Base-by-base conservation (phyloP, 192 early-diverging fungal genomes). In the Rhizophagus clarus region DNA sequence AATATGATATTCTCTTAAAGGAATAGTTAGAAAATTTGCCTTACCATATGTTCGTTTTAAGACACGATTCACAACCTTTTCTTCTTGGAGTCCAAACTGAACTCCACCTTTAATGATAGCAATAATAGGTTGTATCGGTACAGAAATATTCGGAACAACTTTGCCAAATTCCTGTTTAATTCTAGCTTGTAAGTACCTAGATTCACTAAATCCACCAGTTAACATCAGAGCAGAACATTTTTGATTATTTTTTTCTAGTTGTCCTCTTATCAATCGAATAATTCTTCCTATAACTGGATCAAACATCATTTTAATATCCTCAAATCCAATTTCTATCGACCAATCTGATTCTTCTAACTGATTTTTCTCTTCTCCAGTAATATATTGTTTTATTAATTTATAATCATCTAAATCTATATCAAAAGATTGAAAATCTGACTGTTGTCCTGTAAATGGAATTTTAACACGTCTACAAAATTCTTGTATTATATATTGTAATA, bases 231-330 rank as follows among this genome's bases (percentile, higher is more conserved):
- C 87, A 10, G 87, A 84, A 17, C 87, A 79, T 12, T 79, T 71
- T 29, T 45, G 66, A 29, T 82, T 72, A 14, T 83, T 81, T 63
- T 87, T 83, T 28, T 83, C 77, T 14, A 90, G 61, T 61, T 88
- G 87, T 37, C 88, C 84, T 76, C 88, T 85, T 51, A 88, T 88
- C 74, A 90, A 74, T 20, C 77, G 80, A 10, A 90, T 37, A 4
- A 90, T 87, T 83, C 88, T 85, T 34, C 85, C 79, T 42, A 90
- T 80, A 22, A 90, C 88, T 26, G 89, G 89, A 51, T 88, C 88
- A 85, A 90, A 88, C 34, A 90, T 88, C 61, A 86, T 81, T 49
- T 81, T 82, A 29, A 83, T 85, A 70, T 88, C 77, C 15, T 90
- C 88, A 26, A 31, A 61, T 56, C 81, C 77, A 0, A 85, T 85